Evolutionary conservation across 2,329 filamentous ascomycete genomes (phyloP).

Genomic region (Epichloe coenophiala): DNA sequence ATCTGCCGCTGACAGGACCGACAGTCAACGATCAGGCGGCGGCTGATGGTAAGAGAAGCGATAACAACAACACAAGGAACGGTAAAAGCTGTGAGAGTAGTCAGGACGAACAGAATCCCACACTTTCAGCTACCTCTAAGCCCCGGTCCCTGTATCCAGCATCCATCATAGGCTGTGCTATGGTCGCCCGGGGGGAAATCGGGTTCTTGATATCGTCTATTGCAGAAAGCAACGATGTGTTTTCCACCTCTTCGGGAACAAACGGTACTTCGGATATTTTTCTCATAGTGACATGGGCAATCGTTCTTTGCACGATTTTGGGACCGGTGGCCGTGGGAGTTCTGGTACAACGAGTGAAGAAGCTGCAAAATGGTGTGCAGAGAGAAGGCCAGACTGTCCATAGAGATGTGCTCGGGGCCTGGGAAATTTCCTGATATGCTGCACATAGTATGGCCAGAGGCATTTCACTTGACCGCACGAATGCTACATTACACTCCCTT

Average conservation of each 20-base stretch:
- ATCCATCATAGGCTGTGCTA: conserved; percentile 49
- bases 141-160: conserved; percentile 54
- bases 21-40: background rate
- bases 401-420: conserved; percentile 2
- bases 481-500: too few species aligned
- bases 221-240: conserved; percentile 40
- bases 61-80: background rate
- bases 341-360: conserved; percentile 28
- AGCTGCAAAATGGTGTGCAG: conserved; percentile 5
- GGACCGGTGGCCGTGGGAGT: conserved; percentile 36
- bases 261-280: conserved; percentile 28
- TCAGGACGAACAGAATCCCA: background rate
- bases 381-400: conserved; percentile 1
- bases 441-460: too few species aligned
- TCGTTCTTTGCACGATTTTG: conserved; percentile 39
- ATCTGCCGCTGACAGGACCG: background rate
- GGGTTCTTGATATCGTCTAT: conserved; percentile 63
- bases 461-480: too few species aligned
- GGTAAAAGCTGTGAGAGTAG: background rate
- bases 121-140: conserved; percentile 20
- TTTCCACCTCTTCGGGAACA: conserved; percentile 9
- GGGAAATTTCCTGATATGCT: background rate
- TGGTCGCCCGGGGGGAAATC: conserved; percentile 73
- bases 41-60: background rate
- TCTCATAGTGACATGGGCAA: conserved; percentile 40